Base-by-base conservation (phyloP, 768 basidiomycete species). In the Leccinum ochraceum region DNA sequence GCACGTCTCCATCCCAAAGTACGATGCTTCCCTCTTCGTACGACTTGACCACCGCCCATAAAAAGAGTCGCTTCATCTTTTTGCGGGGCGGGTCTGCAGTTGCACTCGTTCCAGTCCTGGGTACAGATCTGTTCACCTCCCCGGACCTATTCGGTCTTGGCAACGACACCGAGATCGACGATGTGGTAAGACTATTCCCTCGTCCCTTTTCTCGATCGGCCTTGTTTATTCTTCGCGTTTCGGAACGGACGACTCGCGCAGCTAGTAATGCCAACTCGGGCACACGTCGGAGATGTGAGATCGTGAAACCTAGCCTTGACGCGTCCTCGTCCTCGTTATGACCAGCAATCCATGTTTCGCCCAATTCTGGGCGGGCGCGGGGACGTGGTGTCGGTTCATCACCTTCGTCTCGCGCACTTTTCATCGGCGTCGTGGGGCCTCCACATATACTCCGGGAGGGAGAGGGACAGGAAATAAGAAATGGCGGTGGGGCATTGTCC, bases 211-310 rank as follows among this genome's bases (percentile, higher is more conserved):
- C 80, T 32, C 75, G 74, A 56, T 81, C 81, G 22, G 80, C 83
- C 49, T 81, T 80, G 14, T 75, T 72, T n/a, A 84, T 79, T 14
- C 84, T 80, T 62, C 81, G 83, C 3, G 74, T 74, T 55, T 89
- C 89, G 2, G 86, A 84, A 48, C 81, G 77, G 11, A 88, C 86
- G 2, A 92, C 86, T 10, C 86, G 79, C 24, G 78, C 75, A 5
- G 90, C 89, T 58, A 93, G 78, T 13, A 83, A 76, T 0, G 82
- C 77, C 3, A 93, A 78, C 64, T 90, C 90, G 9, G 90, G 89
- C 0, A 92, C 87, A 51, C 90, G 87, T 7, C 89, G 84, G 2
- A 93, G 79, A 66, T 91, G 86, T 0, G 90, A 90, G 7, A 92
- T 72, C 0, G 89, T 87, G 69, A 88, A 90, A 1, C 89, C 88